phyloP scores from a whole-genome alignment of 106 monocot genomes.

The Dendrobium nobile region DNA sequence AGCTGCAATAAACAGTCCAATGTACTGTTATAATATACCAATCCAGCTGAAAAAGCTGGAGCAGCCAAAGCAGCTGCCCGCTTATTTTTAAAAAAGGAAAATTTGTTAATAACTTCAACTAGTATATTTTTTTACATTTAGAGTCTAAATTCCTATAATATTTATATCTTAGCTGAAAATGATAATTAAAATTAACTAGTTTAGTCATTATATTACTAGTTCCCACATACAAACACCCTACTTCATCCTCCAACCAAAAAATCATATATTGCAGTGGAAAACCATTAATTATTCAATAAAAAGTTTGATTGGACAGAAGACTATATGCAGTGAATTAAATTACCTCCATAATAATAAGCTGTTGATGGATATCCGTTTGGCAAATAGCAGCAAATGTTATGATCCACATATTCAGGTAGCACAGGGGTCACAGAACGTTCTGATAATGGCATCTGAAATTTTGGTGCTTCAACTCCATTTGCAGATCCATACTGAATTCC shows the following conservation, averaged over 20 bases:
- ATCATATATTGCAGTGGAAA: background rate
- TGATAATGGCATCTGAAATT: slow-evolving; percentile 5
- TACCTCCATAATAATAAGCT: slow-evolving; percentile 52
- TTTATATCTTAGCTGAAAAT: background rate
- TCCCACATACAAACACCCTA: no score
- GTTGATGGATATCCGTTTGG: slow-evolving; percentile 39
- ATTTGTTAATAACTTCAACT: background rate
- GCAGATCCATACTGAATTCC: slow-evolving; percentile 18
- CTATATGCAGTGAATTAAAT: background rate
- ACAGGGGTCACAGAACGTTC: slow-evolving; percentile 15
- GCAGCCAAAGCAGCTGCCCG: no score
- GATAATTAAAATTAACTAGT: no score
- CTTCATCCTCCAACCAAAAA: background rate
- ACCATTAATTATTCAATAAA: background rate
- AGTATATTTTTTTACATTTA: background rate
- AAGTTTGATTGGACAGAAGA: background rate
- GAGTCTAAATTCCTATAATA: background rate
- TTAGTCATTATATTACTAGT: no score
- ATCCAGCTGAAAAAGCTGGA: no score
- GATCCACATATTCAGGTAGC: slow-evolving; percentile 10
- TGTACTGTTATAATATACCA: background rate
- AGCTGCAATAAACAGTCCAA: slow-evolving; percentile 17
- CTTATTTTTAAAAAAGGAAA: background rate
- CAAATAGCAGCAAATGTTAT: slow-evolving; percentile 10
- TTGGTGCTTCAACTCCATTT: slow-evolving; percentile 13